Evolutionary conservation across 495 filamentous ascomycete genomes (phyloP), one percentile per base, ranked within the genome.

Genomic region (Schizothecium vesticola): DNA sequence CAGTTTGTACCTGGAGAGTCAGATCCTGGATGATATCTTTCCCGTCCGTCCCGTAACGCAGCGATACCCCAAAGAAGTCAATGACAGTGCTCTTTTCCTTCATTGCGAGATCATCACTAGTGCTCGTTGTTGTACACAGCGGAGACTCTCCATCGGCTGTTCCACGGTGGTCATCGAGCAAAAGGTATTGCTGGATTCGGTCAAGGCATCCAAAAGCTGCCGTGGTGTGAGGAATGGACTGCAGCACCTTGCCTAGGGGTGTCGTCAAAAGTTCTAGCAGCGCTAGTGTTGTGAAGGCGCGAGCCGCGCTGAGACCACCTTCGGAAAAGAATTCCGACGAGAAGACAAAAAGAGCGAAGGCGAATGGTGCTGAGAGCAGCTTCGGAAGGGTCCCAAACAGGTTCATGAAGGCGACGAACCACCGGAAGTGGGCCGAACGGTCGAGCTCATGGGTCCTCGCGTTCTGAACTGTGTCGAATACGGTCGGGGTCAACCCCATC

Each of bases 381-480:
- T 63, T 43, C 21, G 61, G 61, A 11, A 63, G n/a, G 21, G 23
- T 63, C 9, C 22, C n/a, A 23, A 63, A 28, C n/a, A 51, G 28
- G 25, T 63, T 63, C 21, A 43, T 28, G 28, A 28, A 51, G 16
- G 51, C 6, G 33, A 26, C 51, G 33, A n/a, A 43, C 61, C 61
- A 63, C 6, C 61, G 61, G 23, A 63, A 63, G 21, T 25, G 21
- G 31, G 61, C 61, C 65, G 62, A 55, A 2, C 36, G 65, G 22
- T 62, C 31, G 24, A 58, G 61, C 21, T 36, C 65, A n/a, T 56
- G 28, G 6, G 51, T 16, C 28, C 61, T 43, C 21, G 21, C 65
- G 3, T 75, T 73, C 56, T 87, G 81, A 3, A 88, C 70, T 29
- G 73, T 78, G 23, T 74, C 59, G n/a, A 62, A 70, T 12, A 82